Evolutionary conservation across 768 basidiomycete species (phyloP).

Genomic region (Leccinum ochraceum): DNA sequence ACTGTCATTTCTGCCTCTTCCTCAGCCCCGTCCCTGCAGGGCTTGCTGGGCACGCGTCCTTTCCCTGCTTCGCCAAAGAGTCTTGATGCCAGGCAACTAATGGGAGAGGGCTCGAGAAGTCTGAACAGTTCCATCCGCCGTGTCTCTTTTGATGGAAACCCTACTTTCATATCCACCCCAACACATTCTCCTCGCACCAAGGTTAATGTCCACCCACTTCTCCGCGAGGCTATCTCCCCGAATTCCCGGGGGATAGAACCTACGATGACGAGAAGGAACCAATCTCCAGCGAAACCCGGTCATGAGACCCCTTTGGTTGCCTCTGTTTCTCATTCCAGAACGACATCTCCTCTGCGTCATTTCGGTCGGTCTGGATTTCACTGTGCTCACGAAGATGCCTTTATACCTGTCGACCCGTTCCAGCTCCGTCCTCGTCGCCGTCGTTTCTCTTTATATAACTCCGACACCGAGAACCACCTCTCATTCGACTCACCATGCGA

Average conservation of each 20-base stretch:
- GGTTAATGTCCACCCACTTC: constrained; percentile 34
- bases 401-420: constrained; percentile 59
- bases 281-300: constrained; percentile 23
- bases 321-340: constrained; percentile 41
- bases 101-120: constrained; percentile 41
- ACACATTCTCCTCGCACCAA: constrained; percentile 32
- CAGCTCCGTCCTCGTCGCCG: constrained; percentile 30
- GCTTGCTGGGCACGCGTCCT: constrained; percentile 24
- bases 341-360: constrained; percentile 59
- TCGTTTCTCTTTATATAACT: constrained; percentile 22
- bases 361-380: constrained; percentile 56
- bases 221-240: constrained; percentile 17
- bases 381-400: constrained; percentile 53
- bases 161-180: constrained; percentile 36
- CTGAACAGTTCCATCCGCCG: constrained; percentile 51
- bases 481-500: constrained; percentile 25
- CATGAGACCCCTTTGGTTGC: constrained; percentile 28
- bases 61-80: constrained; percentile 17
- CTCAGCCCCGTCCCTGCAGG: constrained; percentile 44
- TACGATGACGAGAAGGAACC: too few species aligned
- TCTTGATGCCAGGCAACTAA: constrained; percentile 20
- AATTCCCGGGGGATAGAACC: constrained; percentile 13
- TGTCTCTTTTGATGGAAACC: constrained; percentile 52
- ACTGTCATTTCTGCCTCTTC: constrained; percentile 42
- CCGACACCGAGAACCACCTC: constrained; percentile 22